phyloP scores from a whole-genome alignment of 2,329 filamentous ascomycete species.

The Lasiodiplodia citricola region DNA sequence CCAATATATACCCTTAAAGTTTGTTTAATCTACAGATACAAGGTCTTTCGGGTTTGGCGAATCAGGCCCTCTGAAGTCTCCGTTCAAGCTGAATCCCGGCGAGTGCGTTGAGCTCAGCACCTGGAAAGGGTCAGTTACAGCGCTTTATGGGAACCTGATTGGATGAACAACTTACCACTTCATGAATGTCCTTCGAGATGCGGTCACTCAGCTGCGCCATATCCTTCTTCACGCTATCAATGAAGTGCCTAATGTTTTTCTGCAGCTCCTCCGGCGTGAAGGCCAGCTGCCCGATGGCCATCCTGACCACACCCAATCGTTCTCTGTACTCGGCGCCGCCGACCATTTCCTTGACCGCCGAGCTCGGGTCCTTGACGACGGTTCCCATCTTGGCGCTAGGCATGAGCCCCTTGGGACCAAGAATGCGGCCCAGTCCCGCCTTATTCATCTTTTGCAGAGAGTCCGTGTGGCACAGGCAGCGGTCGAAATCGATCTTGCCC shows the following conservation, averaged over 20 bases:
- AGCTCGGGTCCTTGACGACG: slow-evolving; percentile 78
- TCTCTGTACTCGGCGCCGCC: slow-evolving; percentile 89
- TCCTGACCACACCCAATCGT: slow-evolving; percentile 78
- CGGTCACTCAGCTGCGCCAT: slow-evolving; percentile 68
- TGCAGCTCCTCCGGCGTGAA: slow-evolving; percentile 87
- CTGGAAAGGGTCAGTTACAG: slow-evolving; percentile 34
- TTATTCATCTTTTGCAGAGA: slow-evolving; percentile 80
- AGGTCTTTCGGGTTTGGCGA: slow-evolving; percentile 44
- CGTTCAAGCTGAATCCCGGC: slow-evolving; percentile 85
- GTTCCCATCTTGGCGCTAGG: slow-evolving; percentile 87
- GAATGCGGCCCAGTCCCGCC: slow-evolving; percentile 76
- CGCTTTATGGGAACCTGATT: slow-evolving; percentile 47
- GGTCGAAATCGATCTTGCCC: slow-evolving; percentile 84
- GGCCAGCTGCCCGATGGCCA: slow-evolving; percentile 89
- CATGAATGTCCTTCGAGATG: slow-evolving; percentile 74
- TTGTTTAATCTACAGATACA: slow-evolving; percentile 18
- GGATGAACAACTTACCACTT: slow-evolving; percentile 60
- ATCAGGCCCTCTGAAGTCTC: slow-evolving; percentile 67
- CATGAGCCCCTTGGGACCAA: slow-evolving; percentile 93
- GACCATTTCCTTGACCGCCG: slow-evolving; percentile 79
- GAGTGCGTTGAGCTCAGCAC: slow-evolving; percentile 87
- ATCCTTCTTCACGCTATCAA: slow-evolving; percentile 79
- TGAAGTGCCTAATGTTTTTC: slow-evolving; percentile 79
- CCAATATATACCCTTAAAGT: neutral
- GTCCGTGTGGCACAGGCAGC: slow-evolving; percentile 82